Evolutionary conservation across 495 filamentous ascomycete genomes (phyloP), one percentile per base, ranked within the genome.

Genomic region (Emericellopsis terricola): DNA sequence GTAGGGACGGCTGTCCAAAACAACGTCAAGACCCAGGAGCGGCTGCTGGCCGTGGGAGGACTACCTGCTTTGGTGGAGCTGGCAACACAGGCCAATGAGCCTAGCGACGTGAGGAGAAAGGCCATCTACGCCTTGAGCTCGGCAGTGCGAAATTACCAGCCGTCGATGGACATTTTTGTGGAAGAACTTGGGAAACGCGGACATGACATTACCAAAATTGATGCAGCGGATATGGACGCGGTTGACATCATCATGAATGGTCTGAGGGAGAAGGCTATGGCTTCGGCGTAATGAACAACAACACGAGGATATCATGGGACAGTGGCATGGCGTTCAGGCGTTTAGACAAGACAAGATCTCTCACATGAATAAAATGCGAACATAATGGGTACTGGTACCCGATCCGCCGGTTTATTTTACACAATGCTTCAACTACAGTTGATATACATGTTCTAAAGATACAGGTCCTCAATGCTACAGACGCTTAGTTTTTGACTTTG

Each of bases 1-100:
- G 60, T 82, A 19, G 82, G 81, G 18, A 94, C 85, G 3, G 87
- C 91, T 2, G 91, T 96, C 36, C 84, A 96, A 64, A 97, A 97
- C 51, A 96, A 97, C 49, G 61, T 64, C 19, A 79, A 76, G 50
- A 69, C 67, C 13, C 89, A 97, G 52, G 78, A 85, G 55, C 71
- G 69, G 41, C 54, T 91, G 23, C 50, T 91, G 15, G 71, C 70
- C 3, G 49, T 80, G 29, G 80, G 78, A 15, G 82, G 70, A 6
- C 59, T 94, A 9, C 64, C 73, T 31, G 68, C 50, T 26, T 63
- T 96, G 13, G 71, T 81, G 5, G 55, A 62, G 8, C 48, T 93
- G 30, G 71, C 78, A 11, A 42, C 46, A 7, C 50, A 59, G 28
- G 78, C 77, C 38, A 42, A 52, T 1, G 69, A 76, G 49, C 55